A percentile compares a stretch with the other conserved stretches of the same genome.
Evolutionary conservation across 2,329 filamentous ascomycete species (phyloP).

Genomic region (Shiraia sp.): DNA sequence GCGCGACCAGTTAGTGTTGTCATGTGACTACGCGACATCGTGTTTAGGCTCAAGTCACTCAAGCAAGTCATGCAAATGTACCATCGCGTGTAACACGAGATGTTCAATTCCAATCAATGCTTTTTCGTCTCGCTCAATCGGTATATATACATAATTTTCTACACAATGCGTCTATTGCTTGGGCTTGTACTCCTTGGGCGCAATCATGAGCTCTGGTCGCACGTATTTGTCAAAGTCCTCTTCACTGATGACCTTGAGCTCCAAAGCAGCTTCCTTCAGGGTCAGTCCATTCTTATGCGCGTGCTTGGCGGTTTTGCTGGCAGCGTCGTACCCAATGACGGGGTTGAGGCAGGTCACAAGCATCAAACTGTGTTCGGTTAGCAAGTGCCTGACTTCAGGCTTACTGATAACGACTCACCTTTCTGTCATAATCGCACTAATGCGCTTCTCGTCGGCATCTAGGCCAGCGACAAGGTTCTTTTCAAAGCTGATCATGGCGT

Average conservation of each 20-base stretch:
- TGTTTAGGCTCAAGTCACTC: no score
- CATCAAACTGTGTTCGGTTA: constrained; percentile 72
- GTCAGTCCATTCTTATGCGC: constrained; percentile 98
- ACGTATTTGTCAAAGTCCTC: constrained; percentile 91
- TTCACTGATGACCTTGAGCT: constrained; percentile 84
- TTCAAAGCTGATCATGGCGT: constrained; percentile 94
- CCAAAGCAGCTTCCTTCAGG: constrained; percentile 90
- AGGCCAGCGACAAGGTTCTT: constrained; percentile 88
- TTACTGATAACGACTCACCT: constrained; percentile 62
- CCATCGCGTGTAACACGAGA: not conserved
- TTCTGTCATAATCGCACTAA: constrained; percentile 87
- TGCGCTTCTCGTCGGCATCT: constrained; percentile 91
- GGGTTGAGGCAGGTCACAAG: constrained; percentile 76
- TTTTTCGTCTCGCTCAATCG: not conserved
- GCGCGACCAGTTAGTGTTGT: constrained; percentile 5
- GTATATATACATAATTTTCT: not conserved
- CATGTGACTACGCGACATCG: constrained; percentile 20
- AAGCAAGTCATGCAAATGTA: no score
- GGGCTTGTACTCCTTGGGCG: constrained; percentile 69
- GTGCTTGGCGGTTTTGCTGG: constrained; percentile 59
- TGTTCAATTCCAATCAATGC: not conserved
- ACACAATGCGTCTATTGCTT: constrained; percentile 9
- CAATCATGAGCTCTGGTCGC: constrained; percentile 92
- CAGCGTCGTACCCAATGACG: constrained; percentile 37
- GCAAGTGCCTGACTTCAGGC: not conserved